A percentile compares a stretch with the other conserved stretches of the same genome.
These are phyloP conservation scores for Ophiosphaerella korrae DNA, from an alignment of 2,329 filamentous ascomycete species.

Conservation along the genomic window DNA sequence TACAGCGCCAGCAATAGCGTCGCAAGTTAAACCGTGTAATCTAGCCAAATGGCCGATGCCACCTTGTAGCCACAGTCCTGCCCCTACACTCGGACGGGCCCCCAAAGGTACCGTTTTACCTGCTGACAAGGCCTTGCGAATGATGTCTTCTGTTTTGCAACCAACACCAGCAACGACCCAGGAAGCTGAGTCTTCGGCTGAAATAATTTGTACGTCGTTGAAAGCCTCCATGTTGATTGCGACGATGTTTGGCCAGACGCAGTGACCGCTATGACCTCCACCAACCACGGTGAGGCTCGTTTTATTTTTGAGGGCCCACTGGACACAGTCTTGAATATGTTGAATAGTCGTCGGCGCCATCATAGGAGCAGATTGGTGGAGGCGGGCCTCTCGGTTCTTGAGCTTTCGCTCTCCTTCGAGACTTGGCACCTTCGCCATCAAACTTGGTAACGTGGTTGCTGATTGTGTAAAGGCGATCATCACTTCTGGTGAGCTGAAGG, in stretches of 20 bases:
- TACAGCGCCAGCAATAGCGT: conserved; percentile 65
- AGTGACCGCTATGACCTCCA: conserved; percentile 66
- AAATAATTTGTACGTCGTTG: conserved; percentile 54
- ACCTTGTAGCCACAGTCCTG: conserved; percentile 68
- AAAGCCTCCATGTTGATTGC: conserved; percentile 65
- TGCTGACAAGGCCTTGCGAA: conserved; percentile 52
- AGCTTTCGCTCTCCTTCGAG: conserved; percentile 37
- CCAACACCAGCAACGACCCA: conserved; percentile 61
- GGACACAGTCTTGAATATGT: conserved; percentile 61
- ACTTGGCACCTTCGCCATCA: conserved; percentile 52
- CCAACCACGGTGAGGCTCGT: conserved; percentile 58
- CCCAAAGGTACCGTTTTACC: conserved; percentile 65
- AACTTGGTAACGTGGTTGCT: conserved; percentile 51
- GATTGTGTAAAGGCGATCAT: conserved; percentile 59
- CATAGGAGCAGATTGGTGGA: conserved; percentile 52
- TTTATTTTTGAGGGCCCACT: conserved; percentile 59
- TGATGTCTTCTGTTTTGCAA: conserved; percentile 61
- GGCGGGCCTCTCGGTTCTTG: conserved; percentile 60
- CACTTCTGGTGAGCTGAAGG: conserved; percentile 56
- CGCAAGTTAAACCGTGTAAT: conserved; percentile 62
- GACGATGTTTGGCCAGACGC: conserved; percentile 58
- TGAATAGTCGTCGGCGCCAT: conserved; percentile 53
- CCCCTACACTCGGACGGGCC: conserved; percentile 66
- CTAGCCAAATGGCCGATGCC: conserved; percentile 66
- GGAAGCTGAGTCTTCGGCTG: conserved; percentile 16